A percentile compares a stretch with the other conserved stretches of the same genome.
Evolutionary conservation across 1,284 basidiomycete species (phyloP).

Genomic region (Puccinia hordei): DNA sequence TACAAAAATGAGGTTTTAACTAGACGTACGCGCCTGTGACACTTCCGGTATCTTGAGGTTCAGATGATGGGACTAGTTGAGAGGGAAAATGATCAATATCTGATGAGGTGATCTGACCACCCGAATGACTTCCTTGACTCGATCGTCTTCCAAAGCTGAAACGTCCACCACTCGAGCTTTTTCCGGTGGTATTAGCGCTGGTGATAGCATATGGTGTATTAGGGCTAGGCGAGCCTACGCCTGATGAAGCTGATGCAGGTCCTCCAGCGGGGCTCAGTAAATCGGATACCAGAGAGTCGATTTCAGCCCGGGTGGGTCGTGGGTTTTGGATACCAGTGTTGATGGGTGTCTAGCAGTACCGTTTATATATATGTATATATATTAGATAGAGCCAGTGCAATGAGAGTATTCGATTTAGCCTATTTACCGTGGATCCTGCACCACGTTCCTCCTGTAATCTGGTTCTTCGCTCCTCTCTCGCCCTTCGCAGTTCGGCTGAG

Average conservation of each 20-base stretch:
- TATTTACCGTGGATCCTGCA: conserved; percentile 21
- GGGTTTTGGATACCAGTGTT: conserved; percentile 12
- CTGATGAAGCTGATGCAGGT: conserved; percentile 24
- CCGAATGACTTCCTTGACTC: conserved; percentile 49
- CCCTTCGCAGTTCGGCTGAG: conserved; percentile 44
- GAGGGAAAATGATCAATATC: conserved; percentile 16
- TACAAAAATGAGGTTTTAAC: background rate
- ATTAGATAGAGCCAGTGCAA: background rate
- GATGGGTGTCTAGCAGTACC: conserved; percentile 13
- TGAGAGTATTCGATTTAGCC: background rate
- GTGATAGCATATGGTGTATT: background rate
- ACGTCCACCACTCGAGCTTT: conserved; percentile 10
- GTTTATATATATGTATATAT: background rate
- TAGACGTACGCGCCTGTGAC: conserved; percentile 39
- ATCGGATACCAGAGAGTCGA: conserved; percentile 45
- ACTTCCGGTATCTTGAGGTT: conserved; percentile 21
- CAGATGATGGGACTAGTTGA: conserved; percentile 11
- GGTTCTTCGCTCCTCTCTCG: conserved; percentile 47
- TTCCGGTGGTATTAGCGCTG: background rate
- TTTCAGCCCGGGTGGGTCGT: conserved; percentile 45
- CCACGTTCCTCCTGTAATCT: conserved; percentile 45
- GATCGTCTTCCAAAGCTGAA: conserved; percentile 40
- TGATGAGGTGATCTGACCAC: conserved; percentile 33
- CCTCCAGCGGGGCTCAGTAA: conserved; percentile 36
- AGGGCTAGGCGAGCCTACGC: conserved; percentile 11